A percentile compares a stretch with the other conserved stretches of the same genome.
Evolutionary conservation across 768 basidiomycete genomes (phyloP).

Genomic region (Agaricus sinodeliciosus): DNA sequence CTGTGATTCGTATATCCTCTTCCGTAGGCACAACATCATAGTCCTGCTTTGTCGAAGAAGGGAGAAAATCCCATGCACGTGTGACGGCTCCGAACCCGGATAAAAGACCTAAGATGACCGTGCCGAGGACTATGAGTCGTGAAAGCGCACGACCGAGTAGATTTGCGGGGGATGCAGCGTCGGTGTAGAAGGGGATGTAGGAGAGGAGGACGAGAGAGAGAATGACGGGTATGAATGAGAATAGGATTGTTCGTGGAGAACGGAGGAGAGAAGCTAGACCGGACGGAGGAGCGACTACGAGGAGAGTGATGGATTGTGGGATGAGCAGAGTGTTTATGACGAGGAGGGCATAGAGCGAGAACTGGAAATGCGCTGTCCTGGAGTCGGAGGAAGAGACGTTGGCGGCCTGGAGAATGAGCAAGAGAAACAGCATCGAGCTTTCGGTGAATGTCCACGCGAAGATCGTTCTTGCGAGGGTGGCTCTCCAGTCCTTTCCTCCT

Average conservation of each 20-base stretch:
- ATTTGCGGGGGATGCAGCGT: conserved; percentile 32
- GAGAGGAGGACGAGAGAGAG: conserved; percentile 57
- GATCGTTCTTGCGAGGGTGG: conserved; percentile 21
- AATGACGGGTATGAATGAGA: conserved; percentile 37
- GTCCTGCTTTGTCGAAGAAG: conserved; percentile 26
- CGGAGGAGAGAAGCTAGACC: conserved; percentile 17
- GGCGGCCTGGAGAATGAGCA: conserved; percentile 68
- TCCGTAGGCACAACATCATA: conserved; percentile 34
- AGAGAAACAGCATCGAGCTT: conserved; percentile 61
- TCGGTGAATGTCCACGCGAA: conserved; percentile 75
- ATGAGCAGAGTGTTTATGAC: conserved; percentile 56
- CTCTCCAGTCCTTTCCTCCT: conserved; percentile 3
- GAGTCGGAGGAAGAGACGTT: conserved; percentile 47
- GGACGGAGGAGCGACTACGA: conserved; percentile 36
- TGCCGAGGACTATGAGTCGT: conserved; percentile 71
- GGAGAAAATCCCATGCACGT: conserved; percentile 57
- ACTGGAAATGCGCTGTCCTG: conserved; percentile 60
- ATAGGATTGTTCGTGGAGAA: neutral
- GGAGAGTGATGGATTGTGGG: conserved; percentile 56
- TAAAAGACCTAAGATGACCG: conserved; percentile 68
- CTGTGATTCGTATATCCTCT: conserved; percentile 45
- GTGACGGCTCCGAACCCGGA: conserved; percentile 76
- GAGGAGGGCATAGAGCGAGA: conserved; percentile 59
- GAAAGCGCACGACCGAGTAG: conserved; percentile 44
- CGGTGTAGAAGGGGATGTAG: conserved; percentile 56